Evolutionary conservation across 805 yeast genomes (phyloP).

Genomic region (Metschnikowia borealis): DNA sequence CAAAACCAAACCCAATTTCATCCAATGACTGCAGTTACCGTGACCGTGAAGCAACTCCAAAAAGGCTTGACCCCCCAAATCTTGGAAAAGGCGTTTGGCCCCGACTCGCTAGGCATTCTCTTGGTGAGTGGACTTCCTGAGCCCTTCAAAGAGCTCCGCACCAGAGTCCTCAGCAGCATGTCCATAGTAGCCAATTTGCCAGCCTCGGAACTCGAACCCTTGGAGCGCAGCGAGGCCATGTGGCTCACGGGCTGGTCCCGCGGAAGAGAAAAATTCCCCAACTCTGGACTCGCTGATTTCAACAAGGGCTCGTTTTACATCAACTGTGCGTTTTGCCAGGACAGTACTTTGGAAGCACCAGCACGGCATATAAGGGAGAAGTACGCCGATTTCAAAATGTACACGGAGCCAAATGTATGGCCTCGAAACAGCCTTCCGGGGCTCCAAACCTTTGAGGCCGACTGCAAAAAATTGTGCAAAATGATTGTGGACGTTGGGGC

Average conservation of each 20-base stretch:
- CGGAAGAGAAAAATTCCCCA: conserved; percentile 48
- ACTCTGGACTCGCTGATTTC: conserved; percentile 41
- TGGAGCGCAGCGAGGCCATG: conserved; percentile 47
- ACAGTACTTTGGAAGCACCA: conserved; percentile 45
- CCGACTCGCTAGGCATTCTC: conserved; percentile 52
- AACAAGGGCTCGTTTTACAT: conserved; percentile 56
- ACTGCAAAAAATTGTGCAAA: conserved; percentile 37
- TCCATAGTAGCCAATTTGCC: conserved; percentile 41
- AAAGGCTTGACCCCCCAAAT: conserved; percentile 27
- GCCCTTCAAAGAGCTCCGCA: conserved; percentile 35
- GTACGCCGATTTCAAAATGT: conserved; percentile 35
- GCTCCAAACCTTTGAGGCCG: conserved; percentile 30
- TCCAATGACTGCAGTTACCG: conserved; percentile 23
- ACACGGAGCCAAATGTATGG: conserved; percentile 52
- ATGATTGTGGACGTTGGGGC: conserved; percentile 48
- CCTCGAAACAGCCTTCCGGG: conserved; percentile 28
- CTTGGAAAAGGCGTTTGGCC: conserved; percentile 49
- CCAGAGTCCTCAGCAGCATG: conserved; percentile 40
- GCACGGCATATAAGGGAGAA: conserved; percentile 25
- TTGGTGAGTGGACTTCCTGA: conserved; percentile 43
- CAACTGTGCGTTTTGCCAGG: conserved; percentile 53
- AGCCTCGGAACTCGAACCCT: conserved; percentile 23
- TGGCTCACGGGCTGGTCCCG: conserved; percentile 62
- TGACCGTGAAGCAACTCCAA: conserved; percentile 26
- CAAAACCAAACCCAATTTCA: no score